Evolutionary conservation across 495 filamentous ascomycete species (phyloP), one percentile per base, ranked within the genome.

Genomic region (Durotheca rogersii): DNA sequence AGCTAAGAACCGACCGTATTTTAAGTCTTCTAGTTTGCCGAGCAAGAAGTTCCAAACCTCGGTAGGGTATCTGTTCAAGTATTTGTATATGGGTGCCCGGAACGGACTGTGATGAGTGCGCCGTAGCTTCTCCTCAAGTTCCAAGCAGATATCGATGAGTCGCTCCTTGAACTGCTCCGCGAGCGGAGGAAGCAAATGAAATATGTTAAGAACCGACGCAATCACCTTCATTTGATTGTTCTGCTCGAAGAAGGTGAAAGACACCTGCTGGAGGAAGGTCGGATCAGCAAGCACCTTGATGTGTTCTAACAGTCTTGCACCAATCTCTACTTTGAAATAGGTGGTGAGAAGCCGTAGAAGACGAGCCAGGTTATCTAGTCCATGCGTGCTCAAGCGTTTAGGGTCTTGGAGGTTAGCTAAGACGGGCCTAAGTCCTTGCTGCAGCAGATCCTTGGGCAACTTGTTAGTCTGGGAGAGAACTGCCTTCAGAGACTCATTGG

Each of bases 291-390:
- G 89, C 10, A 83, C 78, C 64, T 89, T 91, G 74, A 97, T 85
- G 53, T 99, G 94, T 35, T 95, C 91, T 11, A 99, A 72, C 6
- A 99, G 70, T 33, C 91, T 80, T 25, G 89, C 81, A 4, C 94
- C 94, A 37, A 99, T 99, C 64, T 96, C 94, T 1, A 96, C 92
- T 69, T 99, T 99, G 74, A 99, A 99, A 64, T 97, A 97, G 40
- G 94, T 97, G 0, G 94, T 99, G 15, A 99, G 71, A 0, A 99
- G 76, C 19, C 89, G 87, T 48, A 99, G 70, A 3, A 99, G 78
- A 19, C 90, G 82, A 43, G 90, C 90, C 19, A 99, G 77, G 14
- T 95, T 94, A 56, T 97, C 90, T 19, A 99, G 75, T 2, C 90
- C 90, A 55, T 89, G 88, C 14, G 91, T 88, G 39, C 84, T 95